Evolutionary conservation across 2,329 filamentous ascomycete genomes (phyloP).

Genomic region (Fusarium newnesense): DNA sequence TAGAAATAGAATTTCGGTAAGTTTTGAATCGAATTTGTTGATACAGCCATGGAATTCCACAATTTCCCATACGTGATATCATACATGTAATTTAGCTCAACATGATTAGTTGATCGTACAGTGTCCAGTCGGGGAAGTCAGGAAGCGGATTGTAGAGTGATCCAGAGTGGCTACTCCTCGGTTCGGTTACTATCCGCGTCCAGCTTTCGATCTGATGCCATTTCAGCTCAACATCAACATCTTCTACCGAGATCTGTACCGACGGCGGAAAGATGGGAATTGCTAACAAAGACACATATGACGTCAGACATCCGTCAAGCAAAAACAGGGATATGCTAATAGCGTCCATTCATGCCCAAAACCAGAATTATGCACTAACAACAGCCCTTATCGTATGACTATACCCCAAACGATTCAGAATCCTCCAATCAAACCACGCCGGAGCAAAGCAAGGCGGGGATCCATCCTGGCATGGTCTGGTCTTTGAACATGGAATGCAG

Average conservation of each 20-base stretch:
- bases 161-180: background rate
- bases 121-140: background rate
- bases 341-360: background rate
- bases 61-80: background rate
- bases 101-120: background rate
- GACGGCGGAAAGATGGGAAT: rapidly evolving
- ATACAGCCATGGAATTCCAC: rapidly evolving
- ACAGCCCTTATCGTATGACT: background rate
- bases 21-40: background rate
- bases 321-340: background rate
- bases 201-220: background rate
- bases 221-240: background rate
- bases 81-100: background rate
- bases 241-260: rapidly evolving
- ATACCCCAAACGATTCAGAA: rapidly evolving
- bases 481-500: background rate
- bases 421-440: background rate
- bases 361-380: background rate
- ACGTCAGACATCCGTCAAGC: background rate
- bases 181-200: too few species aligned
- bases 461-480: background rate
- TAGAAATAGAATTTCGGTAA: background rate
- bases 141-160: background rate
- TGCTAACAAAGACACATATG: background rate
- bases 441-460: background rate